Percentiles rank a stretch among this genome's conserved stretches.
These are phyloP conservation scores for Penicillium goetzii DNA, from an alignment of 495 filamentous ascomycete species.

Conservation along the genomic window DNA sequence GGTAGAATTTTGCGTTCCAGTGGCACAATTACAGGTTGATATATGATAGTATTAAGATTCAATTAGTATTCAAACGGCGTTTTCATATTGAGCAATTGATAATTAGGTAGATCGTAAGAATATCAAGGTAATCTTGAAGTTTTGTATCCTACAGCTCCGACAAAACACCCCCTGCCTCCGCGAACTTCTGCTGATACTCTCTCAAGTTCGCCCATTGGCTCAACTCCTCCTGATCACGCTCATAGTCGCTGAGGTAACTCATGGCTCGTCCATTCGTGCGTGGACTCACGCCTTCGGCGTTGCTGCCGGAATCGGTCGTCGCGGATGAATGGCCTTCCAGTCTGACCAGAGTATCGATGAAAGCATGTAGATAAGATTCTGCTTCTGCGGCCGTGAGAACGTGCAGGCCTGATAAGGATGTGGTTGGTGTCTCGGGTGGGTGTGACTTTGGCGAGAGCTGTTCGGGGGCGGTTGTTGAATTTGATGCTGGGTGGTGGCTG, in stretches of 20 bases:
- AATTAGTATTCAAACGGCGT: not conserved
- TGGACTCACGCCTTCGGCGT: constrained; percentile 28
- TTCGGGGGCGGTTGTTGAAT: constrained; percentile 10
- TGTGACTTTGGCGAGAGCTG: constrained; percentile 15
- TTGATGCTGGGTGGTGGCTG: constrained; percentile 33
- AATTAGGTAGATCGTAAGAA: not conserved
- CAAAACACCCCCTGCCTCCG: constrained; percentile 62
- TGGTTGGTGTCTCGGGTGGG: constrained; percentile 11
- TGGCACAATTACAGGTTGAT: no score
- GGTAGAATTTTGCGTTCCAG: no score
- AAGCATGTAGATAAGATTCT: constrained; percentile 66
- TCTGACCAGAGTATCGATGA: constrained; percentile 71
- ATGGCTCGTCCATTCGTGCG: constrained; percentile 39
- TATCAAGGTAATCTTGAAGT: not conserved
- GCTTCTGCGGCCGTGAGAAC: constrained; percentile 49
- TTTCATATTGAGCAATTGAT: not conserved
- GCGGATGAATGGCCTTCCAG: constrained; percentile 55
- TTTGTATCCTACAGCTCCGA: constrained; percentile 30
- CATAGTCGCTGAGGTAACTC: constrained; percentile 50
- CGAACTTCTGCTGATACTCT: constrained; percentile 71
- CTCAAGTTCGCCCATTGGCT: constrained; percentile 74
- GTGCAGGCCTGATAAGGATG: constrained; percentile 34
- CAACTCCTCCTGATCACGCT: constrained; percentile 74
- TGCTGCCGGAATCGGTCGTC: constrained; percentile 17
- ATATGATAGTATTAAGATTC: not conserved